Base-by-base conservation (phyloP, 2,329 filamentous ascomycete species). In the Claviceps paspali region DNA sequence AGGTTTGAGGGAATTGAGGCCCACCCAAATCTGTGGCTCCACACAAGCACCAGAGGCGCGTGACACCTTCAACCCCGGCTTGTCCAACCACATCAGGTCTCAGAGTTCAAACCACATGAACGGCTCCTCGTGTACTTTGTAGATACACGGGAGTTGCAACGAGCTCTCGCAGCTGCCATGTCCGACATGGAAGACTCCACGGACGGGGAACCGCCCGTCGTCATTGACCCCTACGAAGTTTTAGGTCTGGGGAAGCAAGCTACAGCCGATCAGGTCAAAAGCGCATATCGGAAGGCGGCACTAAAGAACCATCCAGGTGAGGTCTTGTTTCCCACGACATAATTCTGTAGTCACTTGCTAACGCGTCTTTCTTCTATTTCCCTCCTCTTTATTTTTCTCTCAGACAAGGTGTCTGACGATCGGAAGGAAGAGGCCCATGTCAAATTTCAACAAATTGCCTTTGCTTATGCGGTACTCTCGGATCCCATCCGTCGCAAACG, bases 381-480 rank as follows among this genome's bases (percentile, higher is more conserved):
- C 21, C 21, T 22, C 21, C 21, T 22, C n/a, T n/a, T n/a, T n/a
- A n/a, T 22, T 8, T 22, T 22, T 8, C 21, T 15, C 19, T 5
- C 21, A 81, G 86, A 94, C 69, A 94, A 94, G 64, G 83, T 77
- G 4, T 47, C 73, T 12, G 65, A 72, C 1, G 68, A 76, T 17
- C 63, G 79, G 36, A 85, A 84, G 52, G 69, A 77, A 19, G 63
- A 70, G 29, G 88, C 91, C 2, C 79, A 94, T 49, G 67, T 69
- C 42, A 79, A 73, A 38, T 98, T 98, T 57, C 91, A 98, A 59
- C 69, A 81, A 48, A 77, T 98, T 48, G 88, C 88, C 18, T 88
- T 95, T 51, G 88, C 91, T 36, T 94, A 96, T 53, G 88, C 86
- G 24, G 74, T 98, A 35, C 81, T 98, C 26, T 94, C 84, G 23